phyloP scores from a whole-genome alignment of 768 basidiomycete genomes.

The Lentinula guzmanii region DNA sequence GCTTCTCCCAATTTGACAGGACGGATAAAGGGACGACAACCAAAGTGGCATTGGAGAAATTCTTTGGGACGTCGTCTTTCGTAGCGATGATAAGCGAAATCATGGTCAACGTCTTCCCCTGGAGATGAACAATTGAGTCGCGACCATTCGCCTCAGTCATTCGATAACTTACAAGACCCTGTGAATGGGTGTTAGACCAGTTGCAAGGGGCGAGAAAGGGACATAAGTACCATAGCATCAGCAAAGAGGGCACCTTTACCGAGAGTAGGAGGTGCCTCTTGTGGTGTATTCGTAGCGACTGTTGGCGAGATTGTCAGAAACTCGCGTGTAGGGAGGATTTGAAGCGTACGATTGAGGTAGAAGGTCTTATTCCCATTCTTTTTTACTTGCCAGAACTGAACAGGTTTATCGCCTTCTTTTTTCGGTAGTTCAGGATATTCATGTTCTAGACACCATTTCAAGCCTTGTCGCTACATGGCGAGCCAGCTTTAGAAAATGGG shows the following conservation, averaged over 20 bases:
- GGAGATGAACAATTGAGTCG: background rate
- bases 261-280: constrained; percentile 53
- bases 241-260: constrained; percentile 86
- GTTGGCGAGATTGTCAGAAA: background rate
- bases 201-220: background rate
- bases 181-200: background rate
- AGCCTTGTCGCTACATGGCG: constrained; percentile 59
- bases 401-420: constrained; percentile 60
- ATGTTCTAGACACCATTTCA: constrained; percentile 79
- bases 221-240: constrained; percentile 70
- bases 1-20: constrained; percentile 85
- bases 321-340: background rate
- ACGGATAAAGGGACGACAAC: constrained; percentile 83
- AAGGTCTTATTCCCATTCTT: constrained; percentile 51
- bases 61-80: constrained; percentile 50
- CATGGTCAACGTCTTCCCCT: constrained; percentile 93
- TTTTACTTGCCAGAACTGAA: constrained; percentile 85
- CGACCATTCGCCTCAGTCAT: background rate
- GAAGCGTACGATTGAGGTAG: constrained; percentile 59
- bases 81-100: constrained; percentile 77
- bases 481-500: background rate
- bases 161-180: background rate
- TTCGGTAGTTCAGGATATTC: constrained; percentile 77
- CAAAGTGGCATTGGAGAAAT: constrained; percentile 64
- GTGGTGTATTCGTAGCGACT: constrained; percentile 83